Percentiles rank a stretch among this genome's conserved stretches.
Evolutionary conservation across 225 moss, liverwort and hornwort genomes (phyloP).

Genomic region (Lunularia cruciata): DNA sequence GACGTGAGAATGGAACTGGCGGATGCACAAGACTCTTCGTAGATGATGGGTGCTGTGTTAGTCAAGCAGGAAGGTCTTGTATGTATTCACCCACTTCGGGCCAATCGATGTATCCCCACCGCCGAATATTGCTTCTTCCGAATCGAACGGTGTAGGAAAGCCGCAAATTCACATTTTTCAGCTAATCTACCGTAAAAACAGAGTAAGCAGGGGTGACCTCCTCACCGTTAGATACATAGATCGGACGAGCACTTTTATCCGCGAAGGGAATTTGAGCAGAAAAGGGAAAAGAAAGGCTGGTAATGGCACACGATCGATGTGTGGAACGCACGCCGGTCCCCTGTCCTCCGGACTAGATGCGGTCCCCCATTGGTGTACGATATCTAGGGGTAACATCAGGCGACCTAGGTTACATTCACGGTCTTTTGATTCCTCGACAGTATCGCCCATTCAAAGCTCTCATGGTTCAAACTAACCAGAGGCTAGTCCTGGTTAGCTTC

Average conservation of each 20-base stretch:
- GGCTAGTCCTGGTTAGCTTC: no score
- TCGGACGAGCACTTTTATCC: no score
- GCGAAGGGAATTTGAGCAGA: no score
- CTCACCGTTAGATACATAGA: not conserved
- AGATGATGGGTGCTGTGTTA: not conserved
- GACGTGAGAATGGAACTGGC: not conserved
- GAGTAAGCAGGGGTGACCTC: not conserved
- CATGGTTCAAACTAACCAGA: no score
- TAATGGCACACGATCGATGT: constrained; percentile 10
- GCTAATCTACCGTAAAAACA: not conserved
- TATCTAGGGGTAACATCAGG: no score
- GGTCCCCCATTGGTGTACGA: constrained; percentile 1
- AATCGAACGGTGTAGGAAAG: not conserved
- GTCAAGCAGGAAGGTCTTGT: not conserved
- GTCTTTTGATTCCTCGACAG: no score
- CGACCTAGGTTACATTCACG: no score
- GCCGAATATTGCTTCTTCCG: not conserved
- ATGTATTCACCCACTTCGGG: constrained; percentile 12
- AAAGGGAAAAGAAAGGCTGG: constrained; percentile 10
- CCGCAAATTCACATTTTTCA: not conserved
- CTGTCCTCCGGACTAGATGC: constrained; percentile 9
- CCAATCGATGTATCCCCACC: no score
- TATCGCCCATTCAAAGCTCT: no score
- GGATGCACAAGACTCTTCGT: not conserved
- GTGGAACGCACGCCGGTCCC: constrained; percentile 3